Percentiles rank a stretch among this genome's conserved stretches.
Conservation (phyloP, 192 early-diverging fungal species). For the Linnemannia exigua region DNA sequence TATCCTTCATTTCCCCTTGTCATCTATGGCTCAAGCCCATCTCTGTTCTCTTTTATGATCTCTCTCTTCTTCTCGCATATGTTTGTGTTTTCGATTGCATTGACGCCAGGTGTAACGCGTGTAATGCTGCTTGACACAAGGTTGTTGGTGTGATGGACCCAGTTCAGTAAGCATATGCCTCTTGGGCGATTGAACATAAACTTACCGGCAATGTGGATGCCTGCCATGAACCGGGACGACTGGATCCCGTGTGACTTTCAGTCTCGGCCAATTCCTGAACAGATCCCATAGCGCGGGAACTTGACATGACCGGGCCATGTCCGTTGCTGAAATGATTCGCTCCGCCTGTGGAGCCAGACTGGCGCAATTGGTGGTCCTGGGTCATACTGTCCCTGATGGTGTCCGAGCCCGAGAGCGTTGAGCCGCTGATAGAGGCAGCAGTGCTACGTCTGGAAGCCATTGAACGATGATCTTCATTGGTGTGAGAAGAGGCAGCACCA, state of each 20-base stretch:
- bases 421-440: constrained; percentile 9
- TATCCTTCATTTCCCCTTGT: not conserved
- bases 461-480: not conserved
- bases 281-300: not conserved
- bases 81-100: not conserved
- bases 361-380: not conserved
- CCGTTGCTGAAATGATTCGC: not conserved
- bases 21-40: not conserved
- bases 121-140: not conserved
- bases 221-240: constrained; percentile 41
- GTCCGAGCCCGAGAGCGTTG: not conserved
- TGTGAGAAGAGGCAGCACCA: not conserved
- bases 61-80: not conserved
- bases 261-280: constrained; percentile 23
- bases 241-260: constrained; percentile 18
- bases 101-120: not conserved
- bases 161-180: not conserved
- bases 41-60: not conserved
- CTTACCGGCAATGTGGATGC: constrained; percentile 30
- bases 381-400: not conserved
- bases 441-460: not conserved
- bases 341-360: not conserved
- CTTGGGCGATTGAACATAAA: not conserved
- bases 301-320: not conserved
- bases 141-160: not conserved